Evolutionary conservation across 2,329 filamentous ascomycete species (phyloP).

Genomic region (Elsinoe ampelina): DNA sequence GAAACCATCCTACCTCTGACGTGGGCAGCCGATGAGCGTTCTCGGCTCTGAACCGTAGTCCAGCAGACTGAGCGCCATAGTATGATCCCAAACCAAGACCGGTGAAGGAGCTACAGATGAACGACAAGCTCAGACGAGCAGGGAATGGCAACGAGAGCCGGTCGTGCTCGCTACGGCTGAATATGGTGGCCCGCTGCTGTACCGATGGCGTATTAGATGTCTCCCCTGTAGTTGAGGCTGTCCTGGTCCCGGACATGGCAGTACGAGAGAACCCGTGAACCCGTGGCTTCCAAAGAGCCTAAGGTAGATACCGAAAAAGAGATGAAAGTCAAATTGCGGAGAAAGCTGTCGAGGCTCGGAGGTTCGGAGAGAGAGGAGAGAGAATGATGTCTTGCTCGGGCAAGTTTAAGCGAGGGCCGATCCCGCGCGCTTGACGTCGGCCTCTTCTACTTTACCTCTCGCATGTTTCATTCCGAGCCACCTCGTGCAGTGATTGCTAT

Average conservation of each 20-base stretch:
- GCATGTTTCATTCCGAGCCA: not conserved
- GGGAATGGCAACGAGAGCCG: conserved; percentile 27
- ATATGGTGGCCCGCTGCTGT: not conserved
- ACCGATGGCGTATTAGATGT: not conserved
- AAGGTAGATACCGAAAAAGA: not conserved
- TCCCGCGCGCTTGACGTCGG: conserved; percentile 1
- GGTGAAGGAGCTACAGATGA: conserved; percentile 19
- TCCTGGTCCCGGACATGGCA: not conserved
- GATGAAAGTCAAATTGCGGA: not conserved
- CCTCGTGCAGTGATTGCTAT: not conserved
- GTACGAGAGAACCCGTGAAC: not conserved
- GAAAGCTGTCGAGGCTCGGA: not conserved
- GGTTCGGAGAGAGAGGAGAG: not conserved
- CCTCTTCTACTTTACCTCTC: not conserved
- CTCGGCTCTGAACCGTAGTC: conserved; percentile 83
- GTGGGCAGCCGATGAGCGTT: conserved; percentile 89
- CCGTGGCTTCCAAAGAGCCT: not conserved
- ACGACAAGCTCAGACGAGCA: conserved; percentile 25
- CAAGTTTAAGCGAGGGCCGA: not conserved
- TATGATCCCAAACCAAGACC: conserved; percentile 26
- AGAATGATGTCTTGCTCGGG: not conserved
- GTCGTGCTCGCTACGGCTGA: not conserved
- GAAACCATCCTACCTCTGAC: conserved; percentile 79
- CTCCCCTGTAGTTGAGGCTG: not conserved
- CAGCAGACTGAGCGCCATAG: conserved; percentile 24